phyloP scores from a whole-genome alignment of 495 filamentous ascomycete species.

The Lasiosphaeris hirsuta region DNA sequence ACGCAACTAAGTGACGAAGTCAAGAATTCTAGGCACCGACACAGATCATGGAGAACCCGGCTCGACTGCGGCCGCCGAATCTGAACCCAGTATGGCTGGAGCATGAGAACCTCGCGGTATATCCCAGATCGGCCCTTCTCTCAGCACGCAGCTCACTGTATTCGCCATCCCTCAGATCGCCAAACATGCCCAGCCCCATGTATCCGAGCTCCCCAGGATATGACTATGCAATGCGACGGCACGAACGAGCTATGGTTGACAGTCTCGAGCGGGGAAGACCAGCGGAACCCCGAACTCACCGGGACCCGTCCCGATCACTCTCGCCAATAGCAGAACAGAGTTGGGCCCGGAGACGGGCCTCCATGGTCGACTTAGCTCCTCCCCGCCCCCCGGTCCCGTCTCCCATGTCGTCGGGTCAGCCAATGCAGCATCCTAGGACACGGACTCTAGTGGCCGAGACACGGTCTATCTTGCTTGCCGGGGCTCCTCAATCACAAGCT shows the following conservation, averaged over 20 bases:
- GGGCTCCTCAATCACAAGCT: slow-evolving; percentile 5
- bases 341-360: slow-evolving; percentile 10
- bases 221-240: slow-evolving; percentile 36
- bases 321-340: slow-evolving; percentile 29
- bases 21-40: background rate
- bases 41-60: slow-evolving; percentile 26
- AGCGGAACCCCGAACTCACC: slow-evolving; percentile 13
- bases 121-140: slow-evolving; percentile 14
- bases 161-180: slow-evolving; percentile 29
- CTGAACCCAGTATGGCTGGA: slow-evolving; percentile 40
- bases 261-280: slow-evolving; percentile 32
- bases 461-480: slow-evolving; percentile 28
- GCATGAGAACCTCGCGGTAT: slow-evolving; percentile 15
- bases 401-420: slow-evolving; percentile 3
- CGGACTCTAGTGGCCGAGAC: slow-evolving; percentile 27
- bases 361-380: slow-evolving; percentile 12
- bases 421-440: slow-evolving; percentile 11
- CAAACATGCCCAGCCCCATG: slow-evolving; percentile 34
- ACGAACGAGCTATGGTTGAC: slow-evolving; percentile 40
- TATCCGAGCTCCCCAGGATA: slow-evolving; percentile 32
- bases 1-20: background rate
- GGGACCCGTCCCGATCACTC: slow-evolving; percentile 16
- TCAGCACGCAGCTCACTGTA: slow-evolving; percentile 23
- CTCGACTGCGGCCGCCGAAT: slow-evolving; percentile 33
- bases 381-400: slow-evolving; percentile 15